Evolutionary conservation across 345 rosid species (phyloP).

Genomic region (Schrenkiella parvula): DNA sequence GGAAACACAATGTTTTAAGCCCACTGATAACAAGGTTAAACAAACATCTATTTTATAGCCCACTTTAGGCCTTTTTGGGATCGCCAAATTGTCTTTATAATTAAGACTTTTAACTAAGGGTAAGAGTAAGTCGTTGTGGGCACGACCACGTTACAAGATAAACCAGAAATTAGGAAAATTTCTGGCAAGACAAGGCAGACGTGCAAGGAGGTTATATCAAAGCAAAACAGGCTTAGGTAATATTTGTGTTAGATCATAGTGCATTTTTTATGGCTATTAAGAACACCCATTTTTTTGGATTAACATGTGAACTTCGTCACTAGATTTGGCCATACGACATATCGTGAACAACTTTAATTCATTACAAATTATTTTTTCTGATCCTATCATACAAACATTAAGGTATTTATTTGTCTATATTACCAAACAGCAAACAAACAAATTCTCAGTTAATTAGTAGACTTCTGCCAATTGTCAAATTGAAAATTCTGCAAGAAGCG

Average conservation of each 20-base stretch:
- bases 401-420: neutral
- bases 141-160: neutral
- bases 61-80: neutral
- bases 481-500: neutral
- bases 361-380: neutral
- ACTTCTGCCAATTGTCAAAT: neutral
- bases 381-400: neutral
- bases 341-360: neutral
- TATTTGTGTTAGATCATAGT: neutral
- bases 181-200: slow-evolving; percentile 17
- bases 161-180: slow-evolving; percentile 23
- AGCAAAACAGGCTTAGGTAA: slow-evolving; percentile 7
- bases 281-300: neutral
- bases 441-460: too few relatives aligned
- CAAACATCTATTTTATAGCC: neutral
- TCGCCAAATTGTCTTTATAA: neutral
- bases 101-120: neutral
- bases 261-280: slow-evolving; percentile 2
- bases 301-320: slow-evolving; percentile 1
- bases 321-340: slow-evolving; percentile 3
- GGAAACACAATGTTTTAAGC: slow-evolving; percentile 1
- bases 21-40: neutral
- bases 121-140: neutral
- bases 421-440: too few relatives aligned
- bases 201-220: slow-evolving; percentile 17